These are phyloP conservation scores for Hypoxylon sp. DNA, from an alignment of 2,329 filamentous ascomycete genomes.

Conservation along the genomic window DNA sequence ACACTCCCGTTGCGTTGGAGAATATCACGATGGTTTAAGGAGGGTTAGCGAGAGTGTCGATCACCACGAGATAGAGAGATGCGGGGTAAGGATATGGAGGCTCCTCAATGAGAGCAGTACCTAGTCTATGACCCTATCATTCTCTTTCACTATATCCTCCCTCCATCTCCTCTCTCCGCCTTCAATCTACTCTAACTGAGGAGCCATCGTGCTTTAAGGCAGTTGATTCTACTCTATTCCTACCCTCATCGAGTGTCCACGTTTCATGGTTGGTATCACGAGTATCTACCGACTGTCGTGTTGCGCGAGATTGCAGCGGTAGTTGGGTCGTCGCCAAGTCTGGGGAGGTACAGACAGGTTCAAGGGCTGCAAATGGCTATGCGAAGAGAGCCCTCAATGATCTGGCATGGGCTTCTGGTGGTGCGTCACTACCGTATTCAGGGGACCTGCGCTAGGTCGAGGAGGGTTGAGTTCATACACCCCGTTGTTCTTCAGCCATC, in stretches of 20 bases:
- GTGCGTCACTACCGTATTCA: slow-evolving; percentile 28
- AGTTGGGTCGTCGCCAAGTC: slow-evolving; percentile 36
- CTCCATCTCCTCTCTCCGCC: slow-evolving; percentile 12
- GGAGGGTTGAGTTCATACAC: slow-evolving; percentile 3
- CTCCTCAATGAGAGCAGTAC: slow-evolving; percentile 32
- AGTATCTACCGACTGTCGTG: slow-evolving; percentile 42
- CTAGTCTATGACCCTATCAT: slow-evolving; percentile 33
- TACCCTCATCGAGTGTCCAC: background rate
- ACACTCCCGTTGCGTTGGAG: slow-evolving; percentile 34
- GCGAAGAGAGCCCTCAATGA: slow-evolving; percentile 8
- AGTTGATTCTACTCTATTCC: slow-evolving; percentile 25
- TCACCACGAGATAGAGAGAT: slow-evolving; percentile 36
- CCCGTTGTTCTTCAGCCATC: slow-evolving; percentile 4
- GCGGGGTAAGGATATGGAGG: slow-evolving; percentile 41
- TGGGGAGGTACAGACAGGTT: slow-evolving; percentile 7
- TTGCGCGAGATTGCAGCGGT: slow-evolving; percentile 36
- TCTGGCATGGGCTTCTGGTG: slow-evolving; percentile 1
- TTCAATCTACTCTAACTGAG: slow-evolving; percentile 9
- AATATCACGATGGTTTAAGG: slow-evolving; percentile 32
- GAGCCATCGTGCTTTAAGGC: slow-evolving; percentile 10
- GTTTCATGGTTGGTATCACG: slow-evolving; percentile 30
- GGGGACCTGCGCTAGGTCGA: slow-evolving; percentile 29
- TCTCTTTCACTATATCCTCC: slow-evolving; percentile 18
- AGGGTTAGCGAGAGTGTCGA: slow-evolving; percentile 22
- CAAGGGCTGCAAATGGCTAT: slow-evolving; percentile 13